Evolutionary conservation across 2,329 filamentous ascomycete genomes (phyloP), one percentile per base, ranked within the genome.

Genomic region (Claviceps citrina): DNA sequence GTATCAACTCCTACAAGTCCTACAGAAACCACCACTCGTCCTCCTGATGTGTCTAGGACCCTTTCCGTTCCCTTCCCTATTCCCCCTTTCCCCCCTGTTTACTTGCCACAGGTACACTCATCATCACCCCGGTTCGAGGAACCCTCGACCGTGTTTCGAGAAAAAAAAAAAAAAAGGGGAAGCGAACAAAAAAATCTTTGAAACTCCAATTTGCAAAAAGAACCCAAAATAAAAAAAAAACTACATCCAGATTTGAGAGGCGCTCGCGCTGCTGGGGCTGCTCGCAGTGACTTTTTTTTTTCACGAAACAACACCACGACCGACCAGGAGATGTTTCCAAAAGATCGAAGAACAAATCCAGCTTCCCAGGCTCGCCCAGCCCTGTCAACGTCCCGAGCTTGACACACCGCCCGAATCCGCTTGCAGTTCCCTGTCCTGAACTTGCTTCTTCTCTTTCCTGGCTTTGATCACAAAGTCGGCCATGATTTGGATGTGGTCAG

Each of bases 391-490:
- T 34, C 54, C 52, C 31, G 46, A 44, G 10, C 49, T 46, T 13
- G 52, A 53, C 41, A 56, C 49, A 33, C 52, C 49, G 25, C 74
- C 73, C 61, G 77, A 78, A 58, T 79, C 74, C 38, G 70, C 34
- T 38, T 40, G 70, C 51, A 42, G 42, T 22, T 81, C 76, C 43
- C 71, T 72, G 46, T 81, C 76, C 39, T 71, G 65, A 43, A 70
- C 61, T 52, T 70, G 65, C 61, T 84, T 84, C 64, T 80, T 81
- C 40, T 89, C 84, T 65, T 91, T 93, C 52, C 83, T 76, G 28
- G 78, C 73, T 66, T 93, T 93, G 66, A 94, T 81, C 50, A 82
- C 76, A 60, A 94, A 93, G 57, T 94, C 83, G 39, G 83, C 81
- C 69, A 87, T 79, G 54, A 94, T 76, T 55, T 87, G 84, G 51